Percentiles rank a stretch among this genome's conserved stretches.
Evolutionary conservation across 106 monocot species (phyloP).

Genomic region (Apostasia ramifera): DNA sequence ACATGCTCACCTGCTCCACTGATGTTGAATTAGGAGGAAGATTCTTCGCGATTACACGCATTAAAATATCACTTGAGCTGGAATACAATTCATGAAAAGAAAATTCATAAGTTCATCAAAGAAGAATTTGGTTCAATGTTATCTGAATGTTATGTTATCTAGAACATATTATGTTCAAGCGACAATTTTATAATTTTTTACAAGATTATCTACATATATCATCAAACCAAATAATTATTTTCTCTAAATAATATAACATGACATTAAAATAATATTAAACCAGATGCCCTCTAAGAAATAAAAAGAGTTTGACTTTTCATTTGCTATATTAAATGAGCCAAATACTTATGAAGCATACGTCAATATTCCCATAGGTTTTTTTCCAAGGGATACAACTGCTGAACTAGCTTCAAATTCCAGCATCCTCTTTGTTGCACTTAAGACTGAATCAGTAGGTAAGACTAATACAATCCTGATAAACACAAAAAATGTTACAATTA

Average conservation of each 20-base stretch:
- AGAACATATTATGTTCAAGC: neutral
- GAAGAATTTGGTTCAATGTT: neutral
- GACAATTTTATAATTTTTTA: neutral
- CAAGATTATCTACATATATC: too few species aligned
- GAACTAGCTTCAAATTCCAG: constrained; percentile 56
- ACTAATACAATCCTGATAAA: constrained; percentile 50
- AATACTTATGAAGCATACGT: constrained; percentile 35
- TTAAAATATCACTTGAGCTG: constrained; percentile 73
- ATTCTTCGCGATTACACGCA: constrained; percentile 65
- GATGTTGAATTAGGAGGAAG: constrained; percentile 57
- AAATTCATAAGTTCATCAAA: neutral
- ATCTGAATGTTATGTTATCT: too few species aligned
- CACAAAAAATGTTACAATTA: too few species aligned
- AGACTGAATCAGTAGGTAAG: constrained; percentile 62
- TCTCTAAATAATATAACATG: too few species aligned
- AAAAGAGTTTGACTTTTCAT: neutral
- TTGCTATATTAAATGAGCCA: neutral
- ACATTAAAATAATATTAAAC: too few species aligned
- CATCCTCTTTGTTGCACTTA: constrained; percentile 79
- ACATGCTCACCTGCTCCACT: constrained; percentile 40
- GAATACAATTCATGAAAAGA: neutral
- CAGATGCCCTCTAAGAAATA: neutral
- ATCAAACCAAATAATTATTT: too few species aligned
- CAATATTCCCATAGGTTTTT: constrained; percentile 67
- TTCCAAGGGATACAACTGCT: constrained; percentile 54